A percentile compares a stretch with the other conserved stretches of the same genome.
Conservation (phyloP, 495 filamentous ascomycete species). For the Monascus purpureus region DNA sequence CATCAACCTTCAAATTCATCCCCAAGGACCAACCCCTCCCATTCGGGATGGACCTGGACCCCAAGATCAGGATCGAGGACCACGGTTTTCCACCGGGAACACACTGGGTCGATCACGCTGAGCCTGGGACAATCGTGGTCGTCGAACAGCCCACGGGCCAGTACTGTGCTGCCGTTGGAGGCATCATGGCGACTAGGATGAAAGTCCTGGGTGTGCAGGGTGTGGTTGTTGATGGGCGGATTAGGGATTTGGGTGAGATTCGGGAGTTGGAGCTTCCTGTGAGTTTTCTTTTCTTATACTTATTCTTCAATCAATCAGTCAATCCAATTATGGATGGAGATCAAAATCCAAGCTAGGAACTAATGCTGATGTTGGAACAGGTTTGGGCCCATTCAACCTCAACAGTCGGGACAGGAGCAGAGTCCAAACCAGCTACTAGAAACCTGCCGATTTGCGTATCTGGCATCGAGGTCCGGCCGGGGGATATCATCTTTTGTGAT, state of each 20-base stretch:
- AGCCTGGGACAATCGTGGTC: slow-evolving; percentile 39
- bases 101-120: slow-evolving; percentile 47
- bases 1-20: slow-evolving; percentile 50
- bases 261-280: slow-evolving; percentile 32
- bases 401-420: slow-evolving; percentile 45
- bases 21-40: slow-evolving; percentile 20
- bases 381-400: slow-evolving; percentile 44
- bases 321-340: no score
- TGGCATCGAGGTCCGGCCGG: slow-evolving; percentile 36
- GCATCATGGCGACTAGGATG: slow-evolving; percentile 54
- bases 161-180: slow-evolving; percentile 49
- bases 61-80: slow-evolving; percentile 11
- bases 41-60: slow-evolving; percentile 2
- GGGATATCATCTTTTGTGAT: slow-evolving; percentile 52
- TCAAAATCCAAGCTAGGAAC: no score
- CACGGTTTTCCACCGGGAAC: slow-evolving; percentile 26
- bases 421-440: slow-evolving; percentile 41
- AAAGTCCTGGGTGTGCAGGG: slow-evolving; percentile 37
- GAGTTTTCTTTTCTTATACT: slow-evolving; percentile 8
- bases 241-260: slow-evolving; percentile 47
- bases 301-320: not conserved
- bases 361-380: slow-evolving; percentile 10
- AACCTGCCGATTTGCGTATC: slow-evolving; percentile 38
- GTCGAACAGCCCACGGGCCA: slow-evolving; percentile 45
- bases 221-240: slow-evolving; percentile 44